Evolutionary conservation across 1,139 yeast genomes (phyloP).

Genomic region (Yamadazyma membranifaciens): DNA sequence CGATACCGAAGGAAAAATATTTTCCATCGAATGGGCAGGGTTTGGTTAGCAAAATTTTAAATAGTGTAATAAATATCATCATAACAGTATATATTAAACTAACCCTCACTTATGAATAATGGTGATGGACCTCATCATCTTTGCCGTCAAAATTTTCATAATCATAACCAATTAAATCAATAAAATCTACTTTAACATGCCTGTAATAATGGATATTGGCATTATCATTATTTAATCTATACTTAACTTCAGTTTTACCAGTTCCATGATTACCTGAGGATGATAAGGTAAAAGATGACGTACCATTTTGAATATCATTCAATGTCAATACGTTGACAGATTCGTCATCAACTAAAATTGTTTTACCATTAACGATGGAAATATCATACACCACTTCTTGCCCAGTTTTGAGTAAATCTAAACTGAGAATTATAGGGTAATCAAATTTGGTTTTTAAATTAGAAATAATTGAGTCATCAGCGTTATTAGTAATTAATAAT

Average conservation of each 20-base stretch:
- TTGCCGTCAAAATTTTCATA: conserved; percentile 8
- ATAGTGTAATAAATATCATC: too few species aligned
- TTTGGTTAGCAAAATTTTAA: conserved; percentile 46
- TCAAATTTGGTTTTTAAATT: conserved; percentile 5
- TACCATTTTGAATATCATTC: conserved; percentile 38
- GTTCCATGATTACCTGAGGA: conserved; percentile 52
- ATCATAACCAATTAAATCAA: conserved; percentile 30
- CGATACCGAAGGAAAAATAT: conserved; percentile 24
- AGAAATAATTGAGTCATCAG: conserved; percentile 3
- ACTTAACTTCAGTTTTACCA: conserved; percentile 42
- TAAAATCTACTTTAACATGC: conserved; percentile 41
- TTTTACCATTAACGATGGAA: conserved; percentile 20
- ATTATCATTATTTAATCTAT: conserved; percentile 25
- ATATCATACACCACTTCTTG: conserved; percentile 12
- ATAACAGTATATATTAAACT: too few species aligned
- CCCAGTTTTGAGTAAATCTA: not conserved
- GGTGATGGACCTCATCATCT: not conserved
- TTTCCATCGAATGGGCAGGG: conserved; percentile 81
- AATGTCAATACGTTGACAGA: conserved; percentile 2
- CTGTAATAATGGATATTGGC: conserved; percentile 34
- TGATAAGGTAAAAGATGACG: conserved; percentile 44
- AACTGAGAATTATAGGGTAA: conserved; percentile 24
- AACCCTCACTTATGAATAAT: too few species aligned
- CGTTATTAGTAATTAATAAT: conserved; percentile 17
- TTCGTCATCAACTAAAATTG: conserved; percentile 13